Evolutionary conservation across 2,329 filamentous ascomycete species (phyloP), one percentile per base, ranked within the genome.

Genomic region (Ascochyta koolunga): DNA sequence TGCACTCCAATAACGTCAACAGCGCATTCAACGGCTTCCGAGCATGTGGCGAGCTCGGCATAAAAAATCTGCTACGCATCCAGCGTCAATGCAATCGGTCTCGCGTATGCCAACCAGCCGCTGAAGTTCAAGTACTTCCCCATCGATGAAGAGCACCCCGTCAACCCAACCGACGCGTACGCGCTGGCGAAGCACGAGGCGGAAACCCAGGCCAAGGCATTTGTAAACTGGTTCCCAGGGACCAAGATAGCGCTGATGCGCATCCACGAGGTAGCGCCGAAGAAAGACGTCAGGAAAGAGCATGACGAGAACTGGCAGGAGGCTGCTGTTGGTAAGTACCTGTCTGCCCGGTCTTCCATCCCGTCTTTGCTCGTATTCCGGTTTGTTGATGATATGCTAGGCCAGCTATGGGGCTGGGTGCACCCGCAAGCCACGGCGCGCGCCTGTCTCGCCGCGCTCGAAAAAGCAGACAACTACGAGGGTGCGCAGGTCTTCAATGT

Each of bases 1-100:
- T 76, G 0, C 74, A 76, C 59, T 66, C 62, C 52, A 76, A 75
- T 64, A 77, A 77, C 53, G 72, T 75, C 40, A 68, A 68, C 49
- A 60, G 65, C 0, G 73, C 74, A 0, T 76, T 76, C 62, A 78
- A 77, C 35, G 72, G 74, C n/a, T 72, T 76, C 32, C 70, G 69
- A 15, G 74, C 74, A 13, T 71, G 73, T 2, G 74, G 60, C 10
- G 67, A 71, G 24, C 58, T 72, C 2, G 73, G 70, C 4, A 74
- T 77, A 51, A 69, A 65, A 62, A 10, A 58, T 76, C 33, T 73
- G 70, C 64, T 77, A 75, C 50, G 72, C 73, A 5, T 73, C 67
- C 11, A 74, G 68, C 5, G 73, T 77, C 25, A 76, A 75, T 35
- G 74, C 75, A 5, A 70, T 76, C 18, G 74, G 74, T 0, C 67